A percentile compares a stretch with the other conserved stretches of the same genome.
Conservation (phyloP, 1,139 yeast genomes). For the Diutina mesorugosa region DNA sequence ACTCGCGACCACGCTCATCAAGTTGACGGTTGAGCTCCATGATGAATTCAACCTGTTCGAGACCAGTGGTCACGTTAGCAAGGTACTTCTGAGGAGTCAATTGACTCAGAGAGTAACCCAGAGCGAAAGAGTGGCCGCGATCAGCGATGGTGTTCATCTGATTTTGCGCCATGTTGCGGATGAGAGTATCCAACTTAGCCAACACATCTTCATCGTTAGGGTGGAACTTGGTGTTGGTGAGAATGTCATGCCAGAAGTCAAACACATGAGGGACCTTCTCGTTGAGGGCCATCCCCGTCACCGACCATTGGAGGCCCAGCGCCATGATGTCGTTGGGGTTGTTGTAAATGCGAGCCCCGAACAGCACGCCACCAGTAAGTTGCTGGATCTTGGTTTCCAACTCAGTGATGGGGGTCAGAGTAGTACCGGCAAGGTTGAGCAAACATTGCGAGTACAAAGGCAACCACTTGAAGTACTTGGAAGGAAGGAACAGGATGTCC, state of each 20-base stretch:
- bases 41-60: conserved; percentile 64
- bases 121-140: conserved; percentile 79
- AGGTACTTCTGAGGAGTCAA: conserved; percentile 49
- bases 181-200: conserved; percentile 60
- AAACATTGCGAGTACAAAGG: conserved; percentile 72
- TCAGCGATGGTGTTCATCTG: conserved; percentile 73
- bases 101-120: conserved; percentile 52
- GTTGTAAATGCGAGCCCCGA: conserved; percentile 43
- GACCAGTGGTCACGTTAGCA: conserved; percentile 55
- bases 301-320: conserved; percentile 32
- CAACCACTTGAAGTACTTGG: conserved; percentile 49
- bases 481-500: conserved; percentile 43
- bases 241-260: conserved; percentile 54
- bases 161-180: conserved; percentile 66
- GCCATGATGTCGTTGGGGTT: conserved; percentile 37
- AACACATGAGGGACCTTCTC: conserved; percentile 49
- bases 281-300: conserved; percentile 63
- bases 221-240: conserved; percentile 55
- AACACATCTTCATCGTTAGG: conserved; percentile 32
- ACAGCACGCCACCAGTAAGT: conserved; percentile 72
- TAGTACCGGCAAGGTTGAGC: conserved; percentile 74
- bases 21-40: conserved; percentile 42
- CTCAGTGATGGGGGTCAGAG: conserved; percentile 53
- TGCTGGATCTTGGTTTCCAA: conserved; percentile 77
- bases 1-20: conserved; percentile 38